Evolutionary conservation across 1,284 basidiomycete genomes (phyloP).

Genomic region (Schizophyllum commune): DNA sequence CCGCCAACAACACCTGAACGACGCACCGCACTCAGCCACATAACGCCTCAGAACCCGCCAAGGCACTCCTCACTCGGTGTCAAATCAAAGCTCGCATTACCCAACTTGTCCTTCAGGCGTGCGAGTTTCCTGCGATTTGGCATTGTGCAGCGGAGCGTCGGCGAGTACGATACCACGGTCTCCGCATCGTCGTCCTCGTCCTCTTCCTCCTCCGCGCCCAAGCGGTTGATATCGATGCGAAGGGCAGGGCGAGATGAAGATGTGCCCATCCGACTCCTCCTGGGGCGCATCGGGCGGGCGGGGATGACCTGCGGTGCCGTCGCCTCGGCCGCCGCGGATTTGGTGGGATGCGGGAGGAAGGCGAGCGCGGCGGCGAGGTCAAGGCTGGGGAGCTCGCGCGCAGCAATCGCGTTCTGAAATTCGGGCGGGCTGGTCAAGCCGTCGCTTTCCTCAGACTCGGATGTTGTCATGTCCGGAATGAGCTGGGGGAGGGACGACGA

Average conservation of each 20-base stretch:
- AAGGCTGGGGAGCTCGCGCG: background rate
- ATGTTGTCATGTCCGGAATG: constrained; percentile 52
- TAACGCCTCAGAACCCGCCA: background rate
- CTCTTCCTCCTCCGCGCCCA: background rate
- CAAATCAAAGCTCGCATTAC: background rate
- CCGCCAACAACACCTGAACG: too few relatives aligned
- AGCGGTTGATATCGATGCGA: background rate
- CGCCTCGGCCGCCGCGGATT: background rate
- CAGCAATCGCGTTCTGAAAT: background rate
- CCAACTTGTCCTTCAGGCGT: background rate
- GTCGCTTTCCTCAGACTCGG: constrained; percentile 52
- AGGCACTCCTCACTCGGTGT: background rate
- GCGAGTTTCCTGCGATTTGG: background rate
- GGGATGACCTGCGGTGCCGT: background rate
- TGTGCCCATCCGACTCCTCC: background rate
- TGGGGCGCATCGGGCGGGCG: background rate
- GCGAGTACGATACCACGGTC: background rate
- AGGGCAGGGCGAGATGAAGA: background rate
- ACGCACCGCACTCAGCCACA: background rate
- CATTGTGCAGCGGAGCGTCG: background rate
- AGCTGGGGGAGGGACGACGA: constrained; percentile 27
- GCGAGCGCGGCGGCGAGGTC: background rate
- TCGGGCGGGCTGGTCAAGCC: constrained; percentile 29
- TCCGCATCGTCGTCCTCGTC: background rate
- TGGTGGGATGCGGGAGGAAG: background rate